Evolutionary conservation across 1,284 basidiomycete species (phyloP), one percentile per base, ranked within the genome.

Genomic region (Sanghuangporus sanghuang): DNA sequence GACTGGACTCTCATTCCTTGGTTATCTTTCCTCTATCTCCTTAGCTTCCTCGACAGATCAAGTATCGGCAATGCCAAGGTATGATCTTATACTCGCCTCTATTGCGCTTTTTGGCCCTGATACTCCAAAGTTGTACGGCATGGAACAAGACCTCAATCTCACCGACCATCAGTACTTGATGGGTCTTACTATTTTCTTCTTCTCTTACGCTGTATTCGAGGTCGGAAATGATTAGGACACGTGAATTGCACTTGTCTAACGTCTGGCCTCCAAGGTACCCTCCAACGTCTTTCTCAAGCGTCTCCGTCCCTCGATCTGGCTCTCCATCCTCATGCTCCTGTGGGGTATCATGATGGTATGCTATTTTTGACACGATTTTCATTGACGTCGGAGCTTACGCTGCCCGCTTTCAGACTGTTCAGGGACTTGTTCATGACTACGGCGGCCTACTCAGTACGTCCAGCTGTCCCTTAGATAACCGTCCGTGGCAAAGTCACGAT

Each of bases 11-110:
- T 89, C 64, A 79, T 89, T 49, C 87, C 87, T 12, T 89, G 86
- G 86, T 71, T 89, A 56, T 83, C 86, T 18, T 80, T 93, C 64
- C 74, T 93, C 65, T 93, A 92, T 73, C 78, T 92, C 42, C 77
- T 92, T 52, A 87, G 86, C 67, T 89, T 89, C 74, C 73, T 88
- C 57, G 92, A 93, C 74, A 83, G 92, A 63, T 87, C 89, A 48
- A 90, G 88, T 69, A 90, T 93, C 68, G 92, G 90, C 71, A 93
- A 93, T 74, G 89, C 89, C 11, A 86, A 85, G 76, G 85, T 89
- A 64, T 62, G 72, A 4, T 62, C 58, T 32, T 56, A 21, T 53
- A 49, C 14, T 56, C 35, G 46, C 56, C 53, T 5, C 23, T 9
- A 23, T 42, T 6, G 49, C 11, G 38, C 40, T 55, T 27, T 5